Evolutionary conservation across 768 basidiomycete genomes (phyloP), one percentile per base, ranked within the genome.

Genomic region (Trametes meyenii): DNA sequence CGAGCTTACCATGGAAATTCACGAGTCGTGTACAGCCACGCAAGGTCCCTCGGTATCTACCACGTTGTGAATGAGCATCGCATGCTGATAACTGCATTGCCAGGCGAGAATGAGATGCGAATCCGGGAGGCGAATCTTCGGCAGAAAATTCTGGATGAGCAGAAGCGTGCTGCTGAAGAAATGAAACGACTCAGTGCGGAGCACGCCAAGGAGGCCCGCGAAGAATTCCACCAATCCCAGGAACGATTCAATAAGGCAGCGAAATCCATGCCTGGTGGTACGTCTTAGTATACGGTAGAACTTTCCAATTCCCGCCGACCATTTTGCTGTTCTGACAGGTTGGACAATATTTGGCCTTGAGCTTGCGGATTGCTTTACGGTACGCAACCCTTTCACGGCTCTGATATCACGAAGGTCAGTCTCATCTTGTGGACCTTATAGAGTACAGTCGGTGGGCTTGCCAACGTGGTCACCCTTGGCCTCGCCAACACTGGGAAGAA

Each of bases 1-100:
- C 38, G 52, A 53, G 52, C 52, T 53, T 11, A 53, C 52, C 19
- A 53, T 53, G 52, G 52, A 53, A 21, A 53, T 53, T 4, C 52
- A 53, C 13, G 52, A 42, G 38, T 40, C 52, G 39, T 53, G 52
- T 17, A 26, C 39, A 10, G 52, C 52, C 13, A 42, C 52, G 19
- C 52, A 53, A 53, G 42, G 54, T 45, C n/a, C n/a, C 14, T 14
- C 13, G 14, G 14, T 42, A 12, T 3, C 40, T n/a, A 12, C 5
- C 23, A 19, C 16, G 29, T 24, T 2, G 12, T 17, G 17, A 43
- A 3, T 26, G n/a, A 19, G 1, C 10, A 16, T 29, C 13, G 21
- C 19, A 29, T 43, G 40, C 29, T 33, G 29, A 33, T 33, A 3
- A 33, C 29, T 33, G 3, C 29, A 3, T 33, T 33, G 3, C 29